Percentiles rank a stretch among this genome's conserved stretches.
Evolutionary conservation across 257 asterid species (phyloP).

Genomic region (Marsdenia floribunda): DNA sequence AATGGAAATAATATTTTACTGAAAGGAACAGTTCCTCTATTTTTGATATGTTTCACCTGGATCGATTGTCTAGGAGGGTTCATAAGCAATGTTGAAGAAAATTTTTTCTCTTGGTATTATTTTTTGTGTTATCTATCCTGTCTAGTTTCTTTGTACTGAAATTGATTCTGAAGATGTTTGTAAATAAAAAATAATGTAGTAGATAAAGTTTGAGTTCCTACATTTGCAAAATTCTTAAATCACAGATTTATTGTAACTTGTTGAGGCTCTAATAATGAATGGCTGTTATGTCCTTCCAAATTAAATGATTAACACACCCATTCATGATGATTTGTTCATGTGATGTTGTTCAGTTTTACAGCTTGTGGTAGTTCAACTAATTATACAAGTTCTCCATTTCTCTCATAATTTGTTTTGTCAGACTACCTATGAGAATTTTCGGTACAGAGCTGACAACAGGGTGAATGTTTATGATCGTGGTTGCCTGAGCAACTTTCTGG

Average conservation of each 20-base stretch:
- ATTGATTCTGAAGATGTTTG: not conserved
- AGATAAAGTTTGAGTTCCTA: not conserved
- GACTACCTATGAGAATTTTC: conserved; percentile 97
- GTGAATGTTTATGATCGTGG: conserved; percentile 82
- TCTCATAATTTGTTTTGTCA: conserved; percentile 28
- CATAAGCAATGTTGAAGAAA: not conserved
- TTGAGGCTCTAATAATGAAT: not conserved
- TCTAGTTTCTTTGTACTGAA: not conserved
- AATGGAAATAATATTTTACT: not conserved
- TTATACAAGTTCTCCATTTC: conserved; percentile 15
- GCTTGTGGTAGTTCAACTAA: conserved; percentile 4
- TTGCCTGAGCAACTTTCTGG: conserved; percentile 63
- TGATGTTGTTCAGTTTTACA: not conserved
- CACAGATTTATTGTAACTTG: not conserved
- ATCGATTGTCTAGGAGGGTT: not conserved
- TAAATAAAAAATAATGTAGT: not conserved
- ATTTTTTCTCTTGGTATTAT: too few relatives aligned
- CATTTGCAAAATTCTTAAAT: not conserved
- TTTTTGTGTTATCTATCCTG: not conserved
- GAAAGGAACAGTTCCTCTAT: not conserved
- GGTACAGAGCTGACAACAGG: conserved; percentile 85
- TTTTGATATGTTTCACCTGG: not conserved
- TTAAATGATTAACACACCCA: not conserved
- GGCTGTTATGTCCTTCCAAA: not conserved
- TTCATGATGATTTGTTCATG: not conserved